Conservation (phyloP, 2,329 filamentous ascomycete genomes). For the Alternaria angustiovoidea region DNA sequence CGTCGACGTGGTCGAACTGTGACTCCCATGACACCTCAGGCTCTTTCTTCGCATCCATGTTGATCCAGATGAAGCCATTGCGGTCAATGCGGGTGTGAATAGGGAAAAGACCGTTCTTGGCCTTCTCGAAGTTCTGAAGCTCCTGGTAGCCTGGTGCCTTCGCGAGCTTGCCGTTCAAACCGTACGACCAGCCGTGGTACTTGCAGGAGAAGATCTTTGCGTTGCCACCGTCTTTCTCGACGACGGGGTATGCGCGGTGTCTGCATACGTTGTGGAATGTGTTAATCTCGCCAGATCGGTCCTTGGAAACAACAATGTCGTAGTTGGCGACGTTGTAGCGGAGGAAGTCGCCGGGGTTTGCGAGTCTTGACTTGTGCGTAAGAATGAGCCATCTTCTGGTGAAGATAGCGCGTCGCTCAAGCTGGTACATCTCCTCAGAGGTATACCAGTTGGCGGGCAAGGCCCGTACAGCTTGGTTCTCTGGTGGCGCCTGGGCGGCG, state of each 20-base stretch:
- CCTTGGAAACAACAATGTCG: conserved; percentile 51
- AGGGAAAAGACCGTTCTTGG: conserved; percentile 46
- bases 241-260: conserved; percentile 56
- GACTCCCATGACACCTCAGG: conserved; percentile 43
- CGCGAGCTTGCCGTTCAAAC: conserved; percentile 53
- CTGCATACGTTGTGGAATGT: conserved; percentile 58
- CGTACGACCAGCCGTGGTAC: conserved; percentile 59
- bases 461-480: conserved; percentile 49
- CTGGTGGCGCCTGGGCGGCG: conserved; percentile 18
- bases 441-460: conserved; percentile 54
- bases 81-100: conserved; percentile 45
- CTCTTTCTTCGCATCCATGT: conserved; percentile 45
- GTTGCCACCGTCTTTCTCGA: conserved; percentile 49
- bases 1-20: conserved; percentile 42
- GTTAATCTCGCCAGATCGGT: conserved; percentile 50
- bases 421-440: conserved; percentile 54
- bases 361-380: conserved; percentile 61
- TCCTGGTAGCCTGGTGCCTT: conserved; percentile 56
- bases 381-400: conserved; percentile 65
- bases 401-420: conserved; percentile 61
- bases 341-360: conserved; percentile 65
- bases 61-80: conserved; percentile 49
- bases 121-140: conserved; percentile 51
- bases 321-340: conserved; percentile 57
- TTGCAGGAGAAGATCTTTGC: conserved; percentile 54